These are phyloP conservation scores for Cucurbita maxima DNA, from an alignment of 306 rosid species.

Conservation along the genomic window DNA sequence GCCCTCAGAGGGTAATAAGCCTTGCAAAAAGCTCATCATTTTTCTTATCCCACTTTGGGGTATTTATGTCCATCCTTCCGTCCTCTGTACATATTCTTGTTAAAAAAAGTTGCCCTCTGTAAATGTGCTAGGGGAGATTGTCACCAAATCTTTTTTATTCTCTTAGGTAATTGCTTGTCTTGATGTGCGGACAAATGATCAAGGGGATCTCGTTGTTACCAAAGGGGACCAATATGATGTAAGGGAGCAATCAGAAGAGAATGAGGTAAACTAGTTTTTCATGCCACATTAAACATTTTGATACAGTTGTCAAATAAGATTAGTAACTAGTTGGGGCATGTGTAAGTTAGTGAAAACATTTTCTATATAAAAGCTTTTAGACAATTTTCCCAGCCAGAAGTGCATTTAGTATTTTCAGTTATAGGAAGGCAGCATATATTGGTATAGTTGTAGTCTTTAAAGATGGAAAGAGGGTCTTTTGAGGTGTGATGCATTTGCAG, in stretches of 20 bases:
- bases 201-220: constrained; percentile 93
- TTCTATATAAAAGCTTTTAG: not conserved
- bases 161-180: constrained; percentile 91
- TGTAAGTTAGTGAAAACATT: not conserved
- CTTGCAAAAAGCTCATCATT: not conserved
- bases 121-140: not conserved
- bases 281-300: not conserved
- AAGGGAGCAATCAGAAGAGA: constrained; percentile 73
- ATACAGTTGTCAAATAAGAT: not conserved
- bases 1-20: too few relatives aligned
- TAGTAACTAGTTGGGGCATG: not conserved
- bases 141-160: constrained; percentile 1
- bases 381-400: not conserved
- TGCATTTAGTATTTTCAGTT: not conserved
- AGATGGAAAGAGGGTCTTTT: not conserved
- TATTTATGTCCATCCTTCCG: not conserved
- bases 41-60: not conserved
- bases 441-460: not conserved
- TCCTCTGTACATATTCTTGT: not conserved
- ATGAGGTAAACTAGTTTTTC: constrained; percentile 48
- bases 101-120: not conserved
- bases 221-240: constrained; percentile 98
- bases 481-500: not conserved
- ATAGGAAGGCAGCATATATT: not conserved
- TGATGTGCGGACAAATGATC: constrained; percentile 89